Conservation (phyloP, 495 filamentous ascomycete genomes). For the Entonaema liquescens region DNA sequence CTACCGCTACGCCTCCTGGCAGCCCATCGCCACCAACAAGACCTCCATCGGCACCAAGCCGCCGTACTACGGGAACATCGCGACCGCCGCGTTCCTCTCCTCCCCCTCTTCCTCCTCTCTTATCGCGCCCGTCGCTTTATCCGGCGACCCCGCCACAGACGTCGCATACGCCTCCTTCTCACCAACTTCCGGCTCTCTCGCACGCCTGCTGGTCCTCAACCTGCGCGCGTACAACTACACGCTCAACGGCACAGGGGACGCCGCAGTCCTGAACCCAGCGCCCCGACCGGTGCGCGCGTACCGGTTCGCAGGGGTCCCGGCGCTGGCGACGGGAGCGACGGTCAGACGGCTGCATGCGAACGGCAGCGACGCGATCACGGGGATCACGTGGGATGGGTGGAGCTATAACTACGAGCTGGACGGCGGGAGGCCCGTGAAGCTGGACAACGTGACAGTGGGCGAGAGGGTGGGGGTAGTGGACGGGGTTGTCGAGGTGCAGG, state of each 20-base stretch:
- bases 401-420: conserved; percentile 71
- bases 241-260: conserved; percentile 49
- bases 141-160: conserved; percentile 46
- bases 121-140: conserved; percentile 38
- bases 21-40: conserved; percentile 63
- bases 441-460: conserved; percentile 65
- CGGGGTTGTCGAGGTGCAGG: conserved; percentile 57
- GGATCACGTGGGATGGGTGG: conserved; percentile 68
- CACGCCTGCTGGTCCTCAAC: conserved; percentile 66
- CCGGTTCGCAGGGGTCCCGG: conserved; percentile 52
- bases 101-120: conserved; percentile 36
- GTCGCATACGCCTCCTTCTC: conserved; percentile 68
- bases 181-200: conserved; percentile 48
- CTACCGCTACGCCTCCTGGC: conserved; percentile 66
- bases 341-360: conserved; percentile 66
- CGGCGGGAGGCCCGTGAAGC: conserved; percentile 61
- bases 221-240: conserved; percentile 69
- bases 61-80: conserved; percentile 72
- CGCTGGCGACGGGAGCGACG: conserved; percentile 24
- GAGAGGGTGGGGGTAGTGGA: conserved; percentile 57
- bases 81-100: conserved; percentile 66
- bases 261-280: conserved; percentile 34
- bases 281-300: conserved; percentile 53
- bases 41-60: conserved; percentile 68
- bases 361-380: conserved; percentile 69